Percentiles rank a stretch among this genome's conserved stretches.
Conservation (phyloP, 306 rosid genomes). For the Quercus dentata region DNA sequence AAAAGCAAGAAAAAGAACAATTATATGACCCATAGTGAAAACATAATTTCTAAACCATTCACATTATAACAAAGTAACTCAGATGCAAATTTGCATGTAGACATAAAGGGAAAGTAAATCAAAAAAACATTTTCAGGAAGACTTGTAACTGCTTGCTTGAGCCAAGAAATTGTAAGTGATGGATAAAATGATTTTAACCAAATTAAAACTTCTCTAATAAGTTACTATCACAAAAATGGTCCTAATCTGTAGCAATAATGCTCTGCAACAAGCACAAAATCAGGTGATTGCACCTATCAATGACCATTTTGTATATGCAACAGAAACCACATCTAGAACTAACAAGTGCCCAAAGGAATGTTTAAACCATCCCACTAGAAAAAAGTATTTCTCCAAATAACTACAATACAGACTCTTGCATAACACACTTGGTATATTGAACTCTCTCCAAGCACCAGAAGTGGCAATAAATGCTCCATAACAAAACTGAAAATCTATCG, state of each 20-base stretch:
- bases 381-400: not conserved
- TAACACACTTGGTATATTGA: not conserved
- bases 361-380: not conserved
- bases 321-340: not conserved
- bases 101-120: not conserved
- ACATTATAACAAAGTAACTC: not conserved
- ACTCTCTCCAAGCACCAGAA: not conserved
- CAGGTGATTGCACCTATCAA: not conserved
- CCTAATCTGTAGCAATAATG: not conserved
- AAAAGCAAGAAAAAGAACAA: slow-evolving; percentile 11
- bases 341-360: not conserved
- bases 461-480: not conserved
- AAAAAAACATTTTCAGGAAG: not conserved
- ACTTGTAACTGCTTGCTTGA: not conserved
- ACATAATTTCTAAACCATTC: not conserved
- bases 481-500: not conserved
- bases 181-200: slow-evolving; percentile 1
- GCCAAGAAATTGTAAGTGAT: slow-evolving; percentile 6
- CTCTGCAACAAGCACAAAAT: not conserved
- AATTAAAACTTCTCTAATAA: slow-evolving; percentile 8
- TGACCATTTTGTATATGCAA: not conserved
- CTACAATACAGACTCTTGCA: not conserved
- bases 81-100: not conserved
- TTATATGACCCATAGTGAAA: not conserved
- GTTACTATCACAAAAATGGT: not conserved